phyloP scores from a whole-genome alignment of 2,329 filamentous ascomycete species.

The Venturia aucupariae region DNA sequence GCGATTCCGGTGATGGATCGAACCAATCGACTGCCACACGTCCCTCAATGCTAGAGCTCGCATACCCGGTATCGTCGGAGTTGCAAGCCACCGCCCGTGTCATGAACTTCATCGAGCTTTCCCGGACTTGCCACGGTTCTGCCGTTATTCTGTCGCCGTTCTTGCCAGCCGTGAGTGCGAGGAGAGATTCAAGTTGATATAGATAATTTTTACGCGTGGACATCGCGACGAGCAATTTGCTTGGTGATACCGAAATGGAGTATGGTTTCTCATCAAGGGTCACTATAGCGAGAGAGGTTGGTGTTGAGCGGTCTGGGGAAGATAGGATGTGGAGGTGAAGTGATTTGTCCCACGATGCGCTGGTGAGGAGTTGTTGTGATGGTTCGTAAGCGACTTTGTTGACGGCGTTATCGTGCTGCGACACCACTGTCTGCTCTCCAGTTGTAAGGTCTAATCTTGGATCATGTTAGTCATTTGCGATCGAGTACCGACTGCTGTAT shows the following conservation, averaged over 20 bases:
- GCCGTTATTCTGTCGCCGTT: constrained; percentile 36
- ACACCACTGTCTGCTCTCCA: constrained; percentile 64
- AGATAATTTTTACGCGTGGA: constrained; percentile 87
- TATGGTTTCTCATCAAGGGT: constrained; percentile 79
- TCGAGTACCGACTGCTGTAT: constrained; percentile 17
- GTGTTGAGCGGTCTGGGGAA: constrained; percentile 35
- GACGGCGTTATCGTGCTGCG: constrained; percentile 69
- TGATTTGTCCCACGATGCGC: constrained; percentile 87
- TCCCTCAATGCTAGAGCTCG: constrained; percentile 85
- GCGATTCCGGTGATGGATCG: constrained; percentile 75
- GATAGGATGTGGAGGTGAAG: constrained; percentile 61
- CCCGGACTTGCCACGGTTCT: constrained; percentile 84
- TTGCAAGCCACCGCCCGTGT: constrained; percentile 90
- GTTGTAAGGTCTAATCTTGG: constrained; percentile 60
- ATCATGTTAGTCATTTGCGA: constrained; percentile 10
- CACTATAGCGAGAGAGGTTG: constrained; percentile 52
- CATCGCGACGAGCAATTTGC: constrained; percentile 93
- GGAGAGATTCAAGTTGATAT: constrained; percentile 51
- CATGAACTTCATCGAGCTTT: constrained; percentile 93
- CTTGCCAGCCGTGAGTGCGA: neutral
- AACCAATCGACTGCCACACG: constrained; percentile 98
- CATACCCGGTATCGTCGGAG: constrained; percentile 92
- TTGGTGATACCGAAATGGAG: constrained; percentile 66
- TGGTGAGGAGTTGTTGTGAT: constrained; percentile 69
- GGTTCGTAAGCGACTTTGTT: constrained; percentile 76